Base-by-base conservation (phyloP, 768 basidiomycete species). In the Kwoniella heveanensis region DNA sequence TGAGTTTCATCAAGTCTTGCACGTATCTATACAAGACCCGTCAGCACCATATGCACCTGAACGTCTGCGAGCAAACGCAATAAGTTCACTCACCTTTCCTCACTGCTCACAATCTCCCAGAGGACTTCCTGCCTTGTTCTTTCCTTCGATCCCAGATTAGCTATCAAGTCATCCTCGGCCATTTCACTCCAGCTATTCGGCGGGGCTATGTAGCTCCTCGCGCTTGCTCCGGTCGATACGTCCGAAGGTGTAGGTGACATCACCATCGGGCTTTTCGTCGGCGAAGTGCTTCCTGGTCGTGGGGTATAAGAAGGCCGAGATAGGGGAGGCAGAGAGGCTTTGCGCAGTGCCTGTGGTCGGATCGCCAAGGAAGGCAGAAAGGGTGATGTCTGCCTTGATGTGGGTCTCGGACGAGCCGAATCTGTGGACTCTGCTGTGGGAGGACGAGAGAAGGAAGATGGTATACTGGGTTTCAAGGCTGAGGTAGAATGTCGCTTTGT, bases 91-190 rank as follows among this genome's bases (percentile, higher is more conserved):
- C 73, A 91, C 91, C 93, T 87, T 79, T 97, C 92, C 82, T 97
- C 94, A 69, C 91, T 92, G 29, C 90, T 89, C 53, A 97, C 92
- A 69, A 97, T 97, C 82, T 97, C 94, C 83, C 92, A 96, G 26
- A 97, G 80, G 6, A 97, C 94, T 82, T 97, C 94, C 80, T 97
- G 94, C 56, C 94, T 86, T 39, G 94, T 96, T 62, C 94, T 86
- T 79, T 97, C 94, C 64, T 91, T 87, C 49, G 91, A 88, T n/a
- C 92, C 91, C 36, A 97, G 83, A 76, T 97, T 92, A 49, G 88
- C 88, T 21, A 97, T 90, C 47, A 97, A 86, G 80, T 97, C 94
- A 60, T 91, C 92, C 78, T 94, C 92, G 10, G 93, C 91, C 67
- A 88, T 89, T 78, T 95, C 91, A 74, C 91, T 94, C 94, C 94